Conservation (phyloP, 2,329 filamentous ascomycete species). For the Tolypocladium amazonense region DNA sequence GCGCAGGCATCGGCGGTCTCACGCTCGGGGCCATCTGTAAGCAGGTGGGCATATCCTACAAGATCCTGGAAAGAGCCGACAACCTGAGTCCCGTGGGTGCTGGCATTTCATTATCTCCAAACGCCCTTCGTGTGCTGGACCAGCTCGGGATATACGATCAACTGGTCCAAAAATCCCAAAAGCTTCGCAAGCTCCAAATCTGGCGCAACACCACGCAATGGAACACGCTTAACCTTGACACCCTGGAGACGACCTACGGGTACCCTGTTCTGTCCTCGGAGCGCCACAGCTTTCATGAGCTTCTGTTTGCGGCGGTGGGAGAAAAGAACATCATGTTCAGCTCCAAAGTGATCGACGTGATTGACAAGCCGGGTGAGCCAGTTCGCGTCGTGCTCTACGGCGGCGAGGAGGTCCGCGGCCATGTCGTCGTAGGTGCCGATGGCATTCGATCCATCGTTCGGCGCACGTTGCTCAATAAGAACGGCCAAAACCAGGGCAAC, state of each 20-base stretch:
- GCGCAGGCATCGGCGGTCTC: slow-evolving; percentile 11
- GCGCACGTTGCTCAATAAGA: slow-evolving; percentile 2
- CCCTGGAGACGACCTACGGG: slow-evolving; percentile 4
- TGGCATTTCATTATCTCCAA: slow-evolving; percentile 9
- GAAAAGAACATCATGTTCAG: slow-evolving; percentile 2
- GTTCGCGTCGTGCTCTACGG: slow-evolving; percentile 5
- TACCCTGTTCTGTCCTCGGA: slow-evolving; percentile 7
- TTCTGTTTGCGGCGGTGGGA: slow-evolving; percentile 6
- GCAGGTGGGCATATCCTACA: slow-evolving; percentile 7
- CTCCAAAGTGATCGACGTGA: slow-evolving; percentile 5
- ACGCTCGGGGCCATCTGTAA: slow-evolving; percentile 8
- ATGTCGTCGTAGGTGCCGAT: slow-evolving; percentile 8
- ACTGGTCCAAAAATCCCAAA: slow-evolving; percentile 2
- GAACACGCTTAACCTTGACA: slow-evolving; percentile 4
- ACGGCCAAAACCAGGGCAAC: slow-evolving; percentile 3
- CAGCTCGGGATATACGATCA: slow-evolving; percentile 9
- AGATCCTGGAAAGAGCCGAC: slow-evolving; percentile 7
- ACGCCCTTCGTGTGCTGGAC: slow-evolving; percentile 7
- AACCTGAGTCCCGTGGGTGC: slow-evolving; percentile 7
- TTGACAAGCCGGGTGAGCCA: slow-evolving; percentile 4
- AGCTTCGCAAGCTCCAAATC: slow-evolving; percentile 6
- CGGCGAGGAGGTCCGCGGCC: slow-evolving; percentile 2
- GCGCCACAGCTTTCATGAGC: slow-evolving; percentile 7
- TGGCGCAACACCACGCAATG: slow-evolving; percentile 7
- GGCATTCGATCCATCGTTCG: slow-evolving; percentile 8